These are phyloP conservation scores for Candida jianshihensis DNA, from an alignment of 805 yeast genomes.

Conservation along the genomic window DNA sequence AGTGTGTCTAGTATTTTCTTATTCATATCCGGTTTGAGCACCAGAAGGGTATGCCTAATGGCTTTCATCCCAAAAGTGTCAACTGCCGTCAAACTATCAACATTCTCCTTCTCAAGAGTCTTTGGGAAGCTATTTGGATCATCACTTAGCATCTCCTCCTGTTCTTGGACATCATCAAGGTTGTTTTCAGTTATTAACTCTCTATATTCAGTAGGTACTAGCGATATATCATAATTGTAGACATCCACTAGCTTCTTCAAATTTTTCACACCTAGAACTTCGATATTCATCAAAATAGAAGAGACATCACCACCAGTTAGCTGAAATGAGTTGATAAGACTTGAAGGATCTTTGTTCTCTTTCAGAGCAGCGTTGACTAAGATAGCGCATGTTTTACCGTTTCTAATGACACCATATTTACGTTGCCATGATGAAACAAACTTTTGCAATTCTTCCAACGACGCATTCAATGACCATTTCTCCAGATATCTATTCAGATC, in stretches of 20 bases:
- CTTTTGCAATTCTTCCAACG: slow-evolving; percentile 35
- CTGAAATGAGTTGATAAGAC: slow-evolving; percentile 22
- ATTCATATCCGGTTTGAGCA: slow-evolving; percentile 30
- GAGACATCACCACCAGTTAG: slow-evolving; percentile 21
- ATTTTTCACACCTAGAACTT: slow-evolving; percentile 43
- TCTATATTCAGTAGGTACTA: slow-evolving; percentile 30
- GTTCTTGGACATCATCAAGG: slow-evolving; percentile 2
- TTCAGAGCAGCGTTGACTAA: slow-evolving; percentile 28
- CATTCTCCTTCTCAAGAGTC: slow-evolving; percentile 43
- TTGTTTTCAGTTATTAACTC: slow-evolving; percentile 15
- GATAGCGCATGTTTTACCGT: slow-evolving; percentile 57
- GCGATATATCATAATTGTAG: slow-evolving; percentile 13
- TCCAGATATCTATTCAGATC: slow-evolving; percentile 62
- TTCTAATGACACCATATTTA: slow-evolving; percentile 31
- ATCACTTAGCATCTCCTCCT: neutral
- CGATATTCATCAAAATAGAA: slow-evolving; percentile 28
- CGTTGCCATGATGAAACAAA: slow-evolving; percentile 30
- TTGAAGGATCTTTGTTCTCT: slow-evolving; percentile 16
- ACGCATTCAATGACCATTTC: slow-evolving; percentile 30
- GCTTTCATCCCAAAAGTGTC: slow-evolving; percentile 73
- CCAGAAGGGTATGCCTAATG: slow-evolving; percentile 66
- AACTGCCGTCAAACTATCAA: slow-evolving; percentile 54
- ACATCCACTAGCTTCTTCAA: slow-evolving; percentile 24
- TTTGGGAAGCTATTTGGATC: slow-evolving; percentile 23
- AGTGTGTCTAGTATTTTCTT: slow-evolving; percentile 26